Percentiles rank a stretch among this genome's conserved stretches.
Conservation (phyloP, 352 stramenopile species). For the Pythium brassicae region DNA sequence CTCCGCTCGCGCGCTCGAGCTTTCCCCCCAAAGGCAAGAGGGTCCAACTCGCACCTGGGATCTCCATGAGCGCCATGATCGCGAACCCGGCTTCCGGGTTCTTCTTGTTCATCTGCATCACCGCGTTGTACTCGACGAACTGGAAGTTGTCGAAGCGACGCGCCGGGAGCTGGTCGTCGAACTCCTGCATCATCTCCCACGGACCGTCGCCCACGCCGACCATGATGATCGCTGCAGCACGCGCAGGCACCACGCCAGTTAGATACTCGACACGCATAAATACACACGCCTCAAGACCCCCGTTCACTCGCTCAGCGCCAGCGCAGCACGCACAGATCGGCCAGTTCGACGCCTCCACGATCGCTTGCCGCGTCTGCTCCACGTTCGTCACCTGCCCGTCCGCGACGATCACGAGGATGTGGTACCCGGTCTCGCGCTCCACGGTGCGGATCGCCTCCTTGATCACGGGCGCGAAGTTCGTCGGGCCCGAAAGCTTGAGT, state of each 20-base stretch:
- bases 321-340: conserved; percentile 45
- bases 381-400: conserved; percentile 62
- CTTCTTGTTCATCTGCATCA: conserved; percentile 62
- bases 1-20: too few species aligned
- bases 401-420: conserved; percentile 77
- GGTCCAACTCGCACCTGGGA: conserved; percentile 38
- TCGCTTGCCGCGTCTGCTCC: conserved; percentile 47
- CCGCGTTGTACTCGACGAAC: conserved; percentile 67
- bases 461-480: conserved; percentile 72
- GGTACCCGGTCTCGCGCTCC: conserved; percentile 42
- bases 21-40: too few species aligned
- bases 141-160: conserved; percentile 83
- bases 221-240: conserved; percentile 39
- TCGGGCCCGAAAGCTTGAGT: conserved; percentile 49
- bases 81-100: conserved; percentile 67
- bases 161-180: conserved; percentile 62
- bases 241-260: neutral
- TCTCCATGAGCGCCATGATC: conserved; percentile 70
- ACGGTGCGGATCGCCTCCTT: conserved; percentile 44
- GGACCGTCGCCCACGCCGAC: conserved; percentile 74
- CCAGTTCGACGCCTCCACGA: conserved; percentile 59
- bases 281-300: too few species aligned
- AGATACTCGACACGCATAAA: neutral
- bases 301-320: neutral
- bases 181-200: conserved; percentile 76